These are phyloP conservation scores for Zopfia rhizophila DNA, from an alignment of 2,329 filamentous ascomycete species.

Conservation along the genomic window DNA sequence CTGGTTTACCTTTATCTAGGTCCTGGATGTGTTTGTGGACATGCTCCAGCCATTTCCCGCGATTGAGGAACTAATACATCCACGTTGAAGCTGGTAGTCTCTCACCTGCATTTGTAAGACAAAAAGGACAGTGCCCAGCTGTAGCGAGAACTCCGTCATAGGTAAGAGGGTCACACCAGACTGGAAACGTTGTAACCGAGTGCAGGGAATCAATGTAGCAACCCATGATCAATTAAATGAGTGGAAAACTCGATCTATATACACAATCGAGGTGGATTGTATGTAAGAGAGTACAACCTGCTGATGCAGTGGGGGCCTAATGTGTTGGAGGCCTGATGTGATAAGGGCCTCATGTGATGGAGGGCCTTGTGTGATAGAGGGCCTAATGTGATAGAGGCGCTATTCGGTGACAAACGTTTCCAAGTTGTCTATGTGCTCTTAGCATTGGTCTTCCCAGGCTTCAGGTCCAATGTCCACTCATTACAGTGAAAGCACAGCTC, in stretches of 20 bases:
- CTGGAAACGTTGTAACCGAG: too few relatives aligned
- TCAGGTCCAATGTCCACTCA: conserved; percentile 25
- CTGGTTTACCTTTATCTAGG: background rate
- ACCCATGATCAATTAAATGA: too few relatives aligned
- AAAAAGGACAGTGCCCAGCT: conserved; percentile 24
- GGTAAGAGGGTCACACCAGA: conserved; percentile 27
- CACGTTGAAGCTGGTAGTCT: conserved; percentile 14
- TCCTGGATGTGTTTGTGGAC: conserved; percentile 19
- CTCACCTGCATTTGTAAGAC: conserved; percentile 19
- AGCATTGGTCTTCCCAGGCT: conserved; percentile 27
- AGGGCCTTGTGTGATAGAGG: too few relatives aligned
- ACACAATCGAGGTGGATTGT: too few relatives aligned
- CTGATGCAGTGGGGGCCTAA: too few relatives aligned
- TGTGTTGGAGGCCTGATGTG: too few relatives aligned
- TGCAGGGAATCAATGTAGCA: too few relatives aligned
- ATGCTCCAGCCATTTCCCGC: conserved; percentile 17
- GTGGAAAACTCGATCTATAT: too few relatives aligned
- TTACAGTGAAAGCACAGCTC: conserved; percentile 34
- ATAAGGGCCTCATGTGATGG: too few relatives aligned
- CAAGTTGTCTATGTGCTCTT: conserved; percentile 28
- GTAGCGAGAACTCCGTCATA: conserved; percentile 20
- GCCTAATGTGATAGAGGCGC: too few relatives aligned
- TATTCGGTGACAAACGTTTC: too few relatives aligned
- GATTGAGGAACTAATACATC: conserved; percentile 23
- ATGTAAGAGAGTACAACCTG: too few relatives aligned